Evolutionary conservation across 805 yeast genomes (phyloP).

Genomic region (Clavispora santaluciae): DNA sequence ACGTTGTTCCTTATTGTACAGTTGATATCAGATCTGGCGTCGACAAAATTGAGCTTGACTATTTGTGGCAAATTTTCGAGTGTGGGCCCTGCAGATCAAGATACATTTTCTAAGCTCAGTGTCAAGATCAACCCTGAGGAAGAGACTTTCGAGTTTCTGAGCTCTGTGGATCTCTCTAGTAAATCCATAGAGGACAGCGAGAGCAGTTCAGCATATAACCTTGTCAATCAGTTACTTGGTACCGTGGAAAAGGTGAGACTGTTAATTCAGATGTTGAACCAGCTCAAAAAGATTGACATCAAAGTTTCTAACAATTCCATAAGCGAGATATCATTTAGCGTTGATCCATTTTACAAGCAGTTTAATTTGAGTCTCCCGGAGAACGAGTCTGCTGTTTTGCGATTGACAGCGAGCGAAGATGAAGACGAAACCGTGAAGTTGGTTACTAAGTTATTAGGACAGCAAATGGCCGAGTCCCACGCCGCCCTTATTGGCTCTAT

Average conservation of each 20-base stretch:
- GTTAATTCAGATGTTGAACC: constrained; percentile 30
- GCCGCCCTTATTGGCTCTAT: constrained; percentile 27
- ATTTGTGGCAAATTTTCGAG: constrained; percentile 20
- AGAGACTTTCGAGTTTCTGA: constrained; percentile 25
- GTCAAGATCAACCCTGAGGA: constrained; percentile 18
- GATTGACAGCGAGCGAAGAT: constrained; percentile 5
- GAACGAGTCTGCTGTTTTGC: constrained; percentile 2
- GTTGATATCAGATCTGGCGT: constrained; percentile 16
- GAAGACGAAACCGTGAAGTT: constrained; percentile 14
- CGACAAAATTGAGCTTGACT: constrained; percentile 24
- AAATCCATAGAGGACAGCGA: constrained; percentile 16
- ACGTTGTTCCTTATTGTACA: constrained; percentile 28
- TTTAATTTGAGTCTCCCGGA: constrained; percentile 14
- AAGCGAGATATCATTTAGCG: constrained; percentile 24
- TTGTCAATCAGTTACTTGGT: constrained; percentile 25
- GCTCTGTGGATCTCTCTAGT: constrained; percentile 23
- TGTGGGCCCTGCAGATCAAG: constrained; percentile 7
- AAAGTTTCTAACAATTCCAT: constrained; percentile 23
- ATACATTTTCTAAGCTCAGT: constrained; percentile 18
- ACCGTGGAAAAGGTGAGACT: constrained; percentile 27
- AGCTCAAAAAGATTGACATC: constrained; percentile 25
- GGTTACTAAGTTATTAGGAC: constrained; percentile 21
- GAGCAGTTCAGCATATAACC: constrained; percentile 6
- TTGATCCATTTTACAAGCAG: constrained; percentile 20
- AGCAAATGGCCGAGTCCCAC: constrained; percentile 11